Evolutionary conservation across 257 asterid species (phyloP), one percentile per base, ranked within the genome.

Genomic region (Solanum gandarillasii): DNA sequence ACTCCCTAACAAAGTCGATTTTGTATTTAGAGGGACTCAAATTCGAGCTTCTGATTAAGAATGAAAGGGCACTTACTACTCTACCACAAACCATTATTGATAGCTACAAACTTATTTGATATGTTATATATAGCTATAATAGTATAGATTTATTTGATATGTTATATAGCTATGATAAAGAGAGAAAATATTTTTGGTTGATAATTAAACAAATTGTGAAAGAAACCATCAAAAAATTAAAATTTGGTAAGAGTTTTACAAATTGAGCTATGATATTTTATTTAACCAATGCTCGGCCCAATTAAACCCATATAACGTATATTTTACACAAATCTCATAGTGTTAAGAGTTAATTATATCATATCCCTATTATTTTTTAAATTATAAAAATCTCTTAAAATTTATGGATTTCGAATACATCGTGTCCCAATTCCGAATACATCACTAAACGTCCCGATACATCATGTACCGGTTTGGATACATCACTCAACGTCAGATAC

Each of bases 291-390:
- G 14, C 16, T 25, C 18, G 29, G 32, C 8, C 18, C 32, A n/a
- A n/a, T 1, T 65, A 27, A 65, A 11, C 18, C 9, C 8, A 5
- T 25, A n/a, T 11, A 18, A 18, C 9, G 4, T 18, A 52, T 55
- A 55, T 55, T 55, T 55, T 55, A 55, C 62, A 2, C 10, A 7
- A 55, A 55, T 55, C 1, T 6, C n/a, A 55, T 55, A 55, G n/a
- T 55, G 10, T 6, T 18, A 18, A 6, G n/a, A 55, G 9, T 0
- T 0, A 48, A 48, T 48, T 0, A 5, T 3, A 48, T 48, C 1
- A 0, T 16, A 14, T 14, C 0, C 8, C 0, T 48, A 14, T 0
- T 48, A 14, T 48, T 48, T 48, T 14, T 14, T 2, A 14, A 48
- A 48, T 48, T 48, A 48, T 3, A 14, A 55, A 46, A 18, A 18